Evolutionary conservation across 306 rosid genomes (phyloP), one percentile per base, ranked within the genome.

Genomic region (Prunus davidiana): DNA sequence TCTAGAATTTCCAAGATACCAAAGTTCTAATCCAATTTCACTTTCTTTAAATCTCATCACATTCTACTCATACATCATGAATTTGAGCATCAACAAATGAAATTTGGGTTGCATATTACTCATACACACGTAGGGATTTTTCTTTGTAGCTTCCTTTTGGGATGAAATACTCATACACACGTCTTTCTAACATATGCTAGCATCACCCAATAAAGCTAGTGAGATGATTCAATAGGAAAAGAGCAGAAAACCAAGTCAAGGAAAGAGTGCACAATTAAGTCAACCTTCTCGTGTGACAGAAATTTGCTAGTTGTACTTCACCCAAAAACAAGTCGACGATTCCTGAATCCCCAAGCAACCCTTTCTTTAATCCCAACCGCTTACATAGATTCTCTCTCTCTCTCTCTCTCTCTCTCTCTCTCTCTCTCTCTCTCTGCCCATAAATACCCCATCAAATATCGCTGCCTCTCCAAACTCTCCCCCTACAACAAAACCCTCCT

Each of bases 361-460:
- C 56, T 74, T 50, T 67, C 49, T 80, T 78, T 62, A 84, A 79
- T 78, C 38, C 18, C 66, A 55, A 65, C 58, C 67, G 72, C 16
- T 38, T 56, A 34, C 34, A 2, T n/a, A 57, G 75, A 64, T 76
- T 69, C 79, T 72, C 84, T 63, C 82, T 22, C 24, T 22, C 24
- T 22, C 24, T 67, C 47, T 27, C 71, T 14, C 67, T 18, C 60
- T 24, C 74, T 67, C 64, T 19, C 60, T 63, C 80, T 19, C 60
- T 63, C 80, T 69, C 79, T 72, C 84, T 63, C 82, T 67, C 47
- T 27, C 71, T 14, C 67, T 18, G 3, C 38, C 60, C 85, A 82
- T 88, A 86, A 82, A 82, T 89, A 82, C 52, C 78, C 79, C 83
- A 72, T 78, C 73, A 79, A 20, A 7, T 56, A 9, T 56, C 25